phyloP scores from a whole-genome alignment of 148 eudicot species.

The Rhododendron vialii region DNA sequence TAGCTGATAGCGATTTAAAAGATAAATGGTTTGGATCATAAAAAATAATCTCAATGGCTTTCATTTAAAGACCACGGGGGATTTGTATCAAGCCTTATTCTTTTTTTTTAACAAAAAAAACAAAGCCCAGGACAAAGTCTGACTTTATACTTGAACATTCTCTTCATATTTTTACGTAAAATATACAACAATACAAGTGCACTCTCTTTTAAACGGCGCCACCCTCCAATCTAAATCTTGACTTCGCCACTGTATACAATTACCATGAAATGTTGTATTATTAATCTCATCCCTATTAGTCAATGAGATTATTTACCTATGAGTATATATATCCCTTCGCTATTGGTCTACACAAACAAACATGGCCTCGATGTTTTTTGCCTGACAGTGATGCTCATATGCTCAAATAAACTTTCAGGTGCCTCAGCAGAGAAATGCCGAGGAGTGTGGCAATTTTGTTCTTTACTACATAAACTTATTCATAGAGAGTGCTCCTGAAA shows the following conservation, averaged over 20 bases:
- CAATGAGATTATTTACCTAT: not conserved
- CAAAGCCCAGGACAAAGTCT: not conserved
- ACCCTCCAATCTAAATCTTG: not conserved
- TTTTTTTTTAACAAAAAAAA: too few relatives aligned
- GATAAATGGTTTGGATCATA: not conserved
- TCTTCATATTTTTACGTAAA: not conserved
- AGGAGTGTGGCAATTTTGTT: conserved; percentile 53
- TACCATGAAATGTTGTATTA: not conserved
- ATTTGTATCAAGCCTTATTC: not conserved
- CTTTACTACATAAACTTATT: conserved; percentile 53
- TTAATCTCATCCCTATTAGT: not conserved
- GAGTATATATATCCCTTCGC: not conserved
- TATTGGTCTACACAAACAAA: not conserved
- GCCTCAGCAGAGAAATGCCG: conserved; percentile 49
- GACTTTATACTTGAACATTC: not conserved
- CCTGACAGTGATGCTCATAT: not conserved
- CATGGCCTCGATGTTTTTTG: not conserved
- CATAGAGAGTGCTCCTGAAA: conserved; percentile 41
- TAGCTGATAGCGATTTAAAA: not conserved
- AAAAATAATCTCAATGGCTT: not conserved
- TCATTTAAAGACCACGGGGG: not conserved
- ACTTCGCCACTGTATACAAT: not conserved
- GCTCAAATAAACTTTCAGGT: conserved; percentile 39
- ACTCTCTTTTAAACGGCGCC: not conserved
- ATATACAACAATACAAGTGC: not conserved